These are phyloP conservation scores for Fusarium newnesense DNA, from an alignment of 2,329 filamentous ascomycete species.

Conservation along the genomic window DNA sequence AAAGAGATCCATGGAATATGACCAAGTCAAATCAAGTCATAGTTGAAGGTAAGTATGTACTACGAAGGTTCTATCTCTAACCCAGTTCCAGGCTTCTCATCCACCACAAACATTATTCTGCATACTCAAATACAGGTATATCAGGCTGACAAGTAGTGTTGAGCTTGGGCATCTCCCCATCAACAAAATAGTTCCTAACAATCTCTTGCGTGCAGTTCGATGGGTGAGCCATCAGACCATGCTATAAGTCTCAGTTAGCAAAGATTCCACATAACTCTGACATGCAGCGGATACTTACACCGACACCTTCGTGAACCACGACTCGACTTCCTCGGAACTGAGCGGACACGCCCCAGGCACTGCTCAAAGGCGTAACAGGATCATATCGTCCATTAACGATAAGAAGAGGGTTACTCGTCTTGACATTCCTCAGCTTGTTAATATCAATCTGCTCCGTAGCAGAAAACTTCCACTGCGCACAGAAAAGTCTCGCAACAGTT, in stretches of 20 bases:
- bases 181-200: neutral
- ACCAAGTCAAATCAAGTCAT: neutral
- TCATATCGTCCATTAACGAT: slow-evolving; percentile 2
- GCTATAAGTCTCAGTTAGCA: neutral
- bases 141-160: neutral
- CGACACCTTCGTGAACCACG: slow-evolving; percentile 3
- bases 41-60: neutral
- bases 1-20: too few relatives aligned
- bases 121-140: neutral
- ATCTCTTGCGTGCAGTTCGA: slow-evolving; percentile 1
- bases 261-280: accelerated
- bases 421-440: slow-evolving; percentile 1
- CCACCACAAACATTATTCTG: accelerated
- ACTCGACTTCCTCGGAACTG: slow-evolving; percentile 4
- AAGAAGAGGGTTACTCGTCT: neutral
- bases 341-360: neutral
- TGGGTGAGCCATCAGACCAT: neutral
- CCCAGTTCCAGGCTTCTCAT: too few relatives aligned
- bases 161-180: neutral
- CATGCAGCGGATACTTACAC: neutral
- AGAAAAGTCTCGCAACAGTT: accelerated
- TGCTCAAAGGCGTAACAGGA: neutral
- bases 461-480: slow-evolving; percentile 1
- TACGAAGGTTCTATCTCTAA: neutral
- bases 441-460: neutral